Conservation (phyloP, 1,284 basidiomycete species). For the Coniferiporia weirii region DNA sequence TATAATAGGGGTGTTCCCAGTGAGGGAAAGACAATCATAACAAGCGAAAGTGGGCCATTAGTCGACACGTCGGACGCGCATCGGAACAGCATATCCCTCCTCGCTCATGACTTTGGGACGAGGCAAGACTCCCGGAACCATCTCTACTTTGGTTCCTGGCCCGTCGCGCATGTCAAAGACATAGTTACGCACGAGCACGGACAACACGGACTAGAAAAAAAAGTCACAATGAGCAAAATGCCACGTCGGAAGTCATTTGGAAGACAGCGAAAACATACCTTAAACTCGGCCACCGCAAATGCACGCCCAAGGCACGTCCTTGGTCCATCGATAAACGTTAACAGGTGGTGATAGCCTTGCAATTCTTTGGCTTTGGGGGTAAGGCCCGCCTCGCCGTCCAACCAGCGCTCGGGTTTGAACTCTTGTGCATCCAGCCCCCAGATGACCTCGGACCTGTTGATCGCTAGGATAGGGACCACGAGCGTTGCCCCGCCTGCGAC, state of each 20-base stretch:
- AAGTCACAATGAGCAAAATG: neutral
- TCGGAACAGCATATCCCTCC: constrained; percentile 1
- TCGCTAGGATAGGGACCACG: constrained; percentile 33
- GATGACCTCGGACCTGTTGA: constrained; percentile 44
- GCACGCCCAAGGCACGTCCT: constrained; percentile 7
- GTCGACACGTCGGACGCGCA: neutral
- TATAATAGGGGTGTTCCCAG: too few species aligned
- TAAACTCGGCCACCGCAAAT: constrained; percentile 1
- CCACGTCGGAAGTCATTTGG: neutral
- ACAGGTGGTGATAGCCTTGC: constrained; percentile 1
- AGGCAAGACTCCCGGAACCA: neutral
- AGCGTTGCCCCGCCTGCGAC: constrained; percentile 30
- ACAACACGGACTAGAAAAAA: constrained; percentile 5
- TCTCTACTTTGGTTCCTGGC: constrained; percentile 18
- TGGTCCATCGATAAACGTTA: constrained; percentile 5
- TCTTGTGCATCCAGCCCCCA: constrained; percentile 40
- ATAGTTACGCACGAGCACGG: constrained; percentile 20
- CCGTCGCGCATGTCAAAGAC: constrained; percentile 19
- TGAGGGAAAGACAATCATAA: too few species aligned
- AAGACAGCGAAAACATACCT: neutral
- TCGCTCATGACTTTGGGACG: neutral
- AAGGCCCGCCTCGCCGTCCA: constrained; percentile 17
- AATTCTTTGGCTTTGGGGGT: neutral
- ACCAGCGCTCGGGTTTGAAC: constrained; percentile 39
- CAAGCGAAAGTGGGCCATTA: too few species aligned